A percentile compares a stretch with the other conserved stretches of the same genome.
phyloP scores from a whole-genome alignment of 164 flowering plant genomes.

The Houttuynia cordata region DNA sequence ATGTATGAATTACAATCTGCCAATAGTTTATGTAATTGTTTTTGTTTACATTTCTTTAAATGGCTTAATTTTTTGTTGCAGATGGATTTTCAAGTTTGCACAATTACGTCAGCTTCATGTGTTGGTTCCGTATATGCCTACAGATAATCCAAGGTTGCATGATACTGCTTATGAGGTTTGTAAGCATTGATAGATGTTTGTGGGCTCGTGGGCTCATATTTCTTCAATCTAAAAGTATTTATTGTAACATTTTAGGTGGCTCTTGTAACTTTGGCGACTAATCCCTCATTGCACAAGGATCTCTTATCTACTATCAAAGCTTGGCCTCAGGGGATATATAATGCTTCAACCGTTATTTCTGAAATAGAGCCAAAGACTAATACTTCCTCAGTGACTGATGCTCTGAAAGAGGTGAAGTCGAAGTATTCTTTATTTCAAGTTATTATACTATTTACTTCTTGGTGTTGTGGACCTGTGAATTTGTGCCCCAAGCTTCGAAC shows the following conservation, averaged over 20 bases:
- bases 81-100: slow-evolving; percentile 98
- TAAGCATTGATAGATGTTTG: background rate
- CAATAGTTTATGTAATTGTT: background rate
- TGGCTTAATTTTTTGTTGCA: slow-evolving; percentile 20
- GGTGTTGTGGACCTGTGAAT: background rate
- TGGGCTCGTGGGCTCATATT: slow-evolving; percentile 12
- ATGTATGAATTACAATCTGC: slow-evolving; percentile 34
- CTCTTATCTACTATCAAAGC: slow-evolving; percentile 74
- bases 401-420: slow-evolving; percentile 66
- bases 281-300: slow-evolving; percentile 75
- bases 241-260: slow-evolving; percentile 51
- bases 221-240: background rate
- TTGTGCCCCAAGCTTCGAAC: too few relatives aligned
- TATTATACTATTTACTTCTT: background rate
- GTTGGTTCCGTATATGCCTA: slow-evolving; percentile 85
- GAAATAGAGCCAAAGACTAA: slow-evolving; percentile 92
- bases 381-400: slow-evolving; percentile 79
- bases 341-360: slow-evolving; percentile 71
- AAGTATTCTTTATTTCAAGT: background rate
- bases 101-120: slow-evolving; percentile 97
- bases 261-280: slow-evolving; percentile 86
- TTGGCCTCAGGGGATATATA: slow-evolving; percentile 82
- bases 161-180: slow-evolving; percentile 97
- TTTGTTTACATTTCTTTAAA: slow-evolving; percentile 4
- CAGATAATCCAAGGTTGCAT: slow-evolving; percentile 74